Evolutionary conservation across 306 rosid genomes (phyloP), one percentile per base, ranked within the genome.

Genomic region (Sophora flavescens): DNA sequence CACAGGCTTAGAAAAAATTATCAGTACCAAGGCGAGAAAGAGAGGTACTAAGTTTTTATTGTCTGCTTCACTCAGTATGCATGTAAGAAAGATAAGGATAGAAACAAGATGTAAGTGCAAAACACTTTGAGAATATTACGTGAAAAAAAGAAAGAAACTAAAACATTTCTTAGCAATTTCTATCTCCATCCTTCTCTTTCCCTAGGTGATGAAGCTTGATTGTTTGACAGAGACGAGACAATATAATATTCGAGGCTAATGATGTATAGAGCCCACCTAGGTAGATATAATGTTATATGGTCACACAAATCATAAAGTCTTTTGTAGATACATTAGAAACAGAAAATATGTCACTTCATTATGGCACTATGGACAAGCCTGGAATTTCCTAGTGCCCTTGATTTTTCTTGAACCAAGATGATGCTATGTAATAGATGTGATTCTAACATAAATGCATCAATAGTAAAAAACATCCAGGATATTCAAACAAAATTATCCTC

Each of bases 361-460:
- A 38, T 42, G 64, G 26, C 32, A 57, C 60, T 1, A 42, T 12
- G 41, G 59, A 45, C 2, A 6, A 66, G 68, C 42, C 4, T 70
- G 13, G 60, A 12, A 54, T 17, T 68, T 39, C 60, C 18, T 26
- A 28, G 36, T 15, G 60, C 16, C 47, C 6, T 65, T 80, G 47
- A 11, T 73, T 74, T 79, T 73, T 70, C 74, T 63, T 41, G 53
- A 30, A 57, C 70, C 41, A 45, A 57, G 70, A 73, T 42, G 53
- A 63, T 56, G 83, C 74, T 22, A 48, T n/a, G 10, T 17, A 5
- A 70, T 69, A 14, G 16, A 60, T 10, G 18, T 50, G 63, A 10
- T 36, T 60, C 35, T 52, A 52, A 26, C 16, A 30, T 28, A 50
- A 18, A 47, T 7, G 26, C 71, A 50, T 60, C 47, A 48, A 47